These are phyloP conservation scores for Coprinellus micaceus DNA, from an alignment of 768 basidiomycete species.

Conservation along the genomic window DNA sequence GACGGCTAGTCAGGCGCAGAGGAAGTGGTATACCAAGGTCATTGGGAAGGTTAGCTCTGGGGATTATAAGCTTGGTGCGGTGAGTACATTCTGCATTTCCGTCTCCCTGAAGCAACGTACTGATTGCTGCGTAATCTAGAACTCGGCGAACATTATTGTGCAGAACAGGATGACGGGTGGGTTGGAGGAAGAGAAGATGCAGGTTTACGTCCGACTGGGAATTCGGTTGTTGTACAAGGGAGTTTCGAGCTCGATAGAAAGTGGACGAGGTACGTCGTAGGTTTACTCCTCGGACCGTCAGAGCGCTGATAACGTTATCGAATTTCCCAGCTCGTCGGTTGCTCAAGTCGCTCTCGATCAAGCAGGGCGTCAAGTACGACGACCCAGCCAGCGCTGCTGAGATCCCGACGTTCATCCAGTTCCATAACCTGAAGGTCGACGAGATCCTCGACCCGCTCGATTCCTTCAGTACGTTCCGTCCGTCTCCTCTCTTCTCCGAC, in stretches of 20 bases:
- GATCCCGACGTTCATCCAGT: slow-evolving; percentile 85
- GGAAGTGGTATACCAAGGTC: slow-evolving; percentile 95
- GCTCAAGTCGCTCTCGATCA: slow-evolving; percentile 85
- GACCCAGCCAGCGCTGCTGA: slow-evolving; percentile 78
- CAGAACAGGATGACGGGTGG: slow-evolving; percentile 91
- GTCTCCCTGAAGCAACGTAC: background rate
- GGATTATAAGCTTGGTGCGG: slow-evolving; percentile 86
- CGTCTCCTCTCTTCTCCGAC: background rate
- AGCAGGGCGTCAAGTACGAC: slow-evolving; percentile 93
- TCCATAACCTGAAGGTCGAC: slow-evolving; percentile 77
- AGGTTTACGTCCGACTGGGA: slow-evolving; percentile 85
- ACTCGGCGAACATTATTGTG: slow-evolving; percentile 97
- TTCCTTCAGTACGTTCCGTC: slow-evolving; percentile 65
- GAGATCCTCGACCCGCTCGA: slow-evolving; percentile 82
- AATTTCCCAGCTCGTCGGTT: slow-evolving; percentile 62
- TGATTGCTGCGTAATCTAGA: slow-evolving; percentile 38
- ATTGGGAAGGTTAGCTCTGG: slow-evolving; percentile 84
- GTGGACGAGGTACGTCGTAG: slow-evolving; percentile 67
- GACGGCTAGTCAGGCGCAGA: slow-evolving; percentile 89
- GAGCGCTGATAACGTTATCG: slow-evolving; percentile 7
- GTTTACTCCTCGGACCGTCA: background rate
- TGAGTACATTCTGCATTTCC: slow-evolving; percentile 19
- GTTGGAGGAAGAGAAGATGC: slow-evolving; percentile 98
- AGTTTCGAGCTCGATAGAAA: slow-evolving; percentile 84
- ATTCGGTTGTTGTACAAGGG: slow-evolving; percentile 94